Base-by-base conservation (phyloP, 495 filamentous ascomycete genomes). In the Xylaria castorea region DNA sequence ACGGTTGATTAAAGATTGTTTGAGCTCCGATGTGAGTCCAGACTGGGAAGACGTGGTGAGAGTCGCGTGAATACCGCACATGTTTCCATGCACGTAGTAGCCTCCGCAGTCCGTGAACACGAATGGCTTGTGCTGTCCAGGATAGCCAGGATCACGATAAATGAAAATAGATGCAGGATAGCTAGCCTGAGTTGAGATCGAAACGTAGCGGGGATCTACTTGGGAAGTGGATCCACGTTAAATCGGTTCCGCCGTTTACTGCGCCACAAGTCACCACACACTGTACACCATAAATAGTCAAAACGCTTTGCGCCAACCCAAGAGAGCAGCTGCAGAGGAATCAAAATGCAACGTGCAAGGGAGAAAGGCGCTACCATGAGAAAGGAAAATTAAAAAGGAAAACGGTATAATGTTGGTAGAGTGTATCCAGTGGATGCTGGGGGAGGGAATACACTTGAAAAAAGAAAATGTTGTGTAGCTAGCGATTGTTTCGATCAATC, bases 401-500 rank as follows among this genome's bases (percentile, higher is more conserved):
- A 22, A 11, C 2, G 22, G 8, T 2, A 22, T 50, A 22, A 9
- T 27, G 22, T 50, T 5, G 18, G n/a, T n/a, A 14, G 16, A 4
- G 20, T 50, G 6, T 50, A 6, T 2, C 20, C 18, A 22, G 1
- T 22, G 46, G 7, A 5, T 0, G 20, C 18, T 9, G n/a, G 2
- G 6, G n/a, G 3, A 53, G 30, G 11, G 40, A 51, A 66, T 22
- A 46, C 30, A 30, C 32, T 9, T 18, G n/a, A 53, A 42, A 50
- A 38, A 50, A 44, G 11, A 46, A 64, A 34, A 25, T 55, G 3
- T 27, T 3, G 0, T 0, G 22, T 72, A 72, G 70, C 70, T 85
- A 83, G 82, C 80, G 81, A 82, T 84, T 79, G 84, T 85, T 85
- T 85, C 82, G 84, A 85, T 85, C 84, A 78, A 84, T 82, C 79